These are phyloP conservation scores for Penicillium glabrum DNA, from an alignment of 2,329 filamentous ascomycete genomes.

Conservation along the genomic window DNA sequence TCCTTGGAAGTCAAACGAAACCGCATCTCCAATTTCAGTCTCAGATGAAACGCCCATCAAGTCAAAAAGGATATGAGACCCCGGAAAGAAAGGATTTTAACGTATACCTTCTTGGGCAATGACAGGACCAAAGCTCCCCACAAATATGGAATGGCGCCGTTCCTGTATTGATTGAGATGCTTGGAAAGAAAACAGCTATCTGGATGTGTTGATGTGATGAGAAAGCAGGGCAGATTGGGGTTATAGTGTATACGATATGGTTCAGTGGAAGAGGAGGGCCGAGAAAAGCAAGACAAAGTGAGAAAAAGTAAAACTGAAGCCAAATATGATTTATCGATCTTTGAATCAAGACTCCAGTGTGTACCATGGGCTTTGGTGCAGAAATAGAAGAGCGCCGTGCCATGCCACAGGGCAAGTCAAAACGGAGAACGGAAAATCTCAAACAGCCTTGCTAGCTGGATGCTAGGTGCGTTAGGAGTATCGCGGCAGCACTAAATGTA, in stretches of 20 bases:
- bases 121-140: neutral
- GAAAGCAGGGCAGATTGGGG: neutral
- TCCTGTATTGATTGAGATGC: slow-evolving; percentile 17
- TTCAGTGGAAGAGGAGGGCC: neutral
- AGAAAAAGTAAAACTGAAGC: neutral
- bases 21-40: neutral
- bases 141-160: slow-evolving; percentile 1
- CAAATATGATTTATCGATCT: slow-evolving; percentile 6
- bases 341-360: slow-evolving; percentile 11
- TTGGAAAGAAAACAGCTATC: slow-evolving; percentile 6
- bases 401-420: neutral
- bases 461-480: neutral
- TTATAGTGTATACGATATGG: neutral
- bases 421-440: neutral
- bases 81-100: neutral
- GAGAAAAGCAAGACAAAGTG: neutral
- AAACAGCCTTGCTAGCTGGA: neutral
- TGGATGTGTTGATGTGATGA: neutral
- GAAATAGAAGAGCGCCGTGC: neutral
- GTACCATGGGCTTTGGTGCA: neutral
- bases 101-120: neutral
- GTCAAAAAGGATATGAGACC: neutral
- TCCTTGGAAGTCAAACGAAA: neutral
- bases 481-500: slow-evolving; percentile 23
- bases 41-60: neutral